Conservation (phyloP, 257 asterid species). For the Ilex asprella region DNA sequence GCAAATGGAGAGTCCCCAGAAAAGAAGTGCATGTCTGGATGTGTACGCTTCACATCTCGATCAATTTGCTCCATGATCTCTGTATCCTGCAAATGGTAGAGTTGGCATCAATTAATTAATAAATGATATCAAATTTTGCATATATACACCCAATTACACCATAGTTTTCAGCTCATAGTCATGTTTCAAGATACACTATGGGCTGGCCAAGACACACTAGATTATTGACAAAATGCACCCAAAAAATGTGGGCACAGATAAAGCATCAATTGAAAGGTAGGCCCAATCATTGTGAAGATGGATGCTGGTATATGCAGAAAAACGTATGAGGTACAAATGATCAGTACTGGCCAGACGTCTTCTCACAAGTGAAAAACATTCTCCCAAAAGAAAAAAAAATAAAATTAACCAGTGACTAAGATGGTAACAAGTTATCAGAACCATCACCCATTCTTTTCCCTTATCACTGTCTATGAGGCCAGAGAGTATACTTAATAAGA, state of each 20-base stretch:
- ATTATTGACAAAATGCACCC: no score
- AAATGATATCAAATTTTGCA: not conserved
- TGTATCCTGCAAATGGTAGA: constrained; percentile 47
- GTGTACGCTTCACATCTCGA: constrained; percentile 96
- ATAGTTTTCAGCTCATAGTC: not conserved
- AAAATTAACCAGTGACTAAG: not conserved
- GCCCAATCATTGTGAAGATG: not conserved
- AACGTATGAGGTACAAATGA: not conserved
- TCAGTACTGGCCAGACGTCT: not conserved
- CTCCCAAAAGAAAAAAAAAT: not conserved
- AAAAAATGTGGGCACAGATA: not conserved
- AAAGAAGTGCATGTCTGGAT: constrained; percentile 92
- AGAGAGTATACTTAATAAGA: not conserved
- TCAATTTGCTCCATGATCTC: constrained; percentile 92
- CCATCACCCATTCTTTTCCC: not conserved
- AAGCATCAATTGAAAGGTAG: not conserved
- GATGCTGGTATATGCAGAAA: not conserved
- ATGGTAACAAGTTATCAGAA: not conserved
- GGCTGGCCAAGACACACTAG: not conserved
- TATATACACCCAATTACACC: not conserved
- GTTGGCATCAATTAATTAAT: constrained; percentile 6
- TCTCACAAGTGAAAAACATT: not conserved
- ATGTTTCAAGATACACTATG: not conserved
- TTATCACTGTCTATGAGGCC: not conserved
- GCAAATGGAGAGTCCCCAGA: constrained; percentile 81